These are phyloP conservation scores for Schwanniomyces yamadae DNA, from an alignment of 805 yeast species.

Conservation along the genomic window DNA sequence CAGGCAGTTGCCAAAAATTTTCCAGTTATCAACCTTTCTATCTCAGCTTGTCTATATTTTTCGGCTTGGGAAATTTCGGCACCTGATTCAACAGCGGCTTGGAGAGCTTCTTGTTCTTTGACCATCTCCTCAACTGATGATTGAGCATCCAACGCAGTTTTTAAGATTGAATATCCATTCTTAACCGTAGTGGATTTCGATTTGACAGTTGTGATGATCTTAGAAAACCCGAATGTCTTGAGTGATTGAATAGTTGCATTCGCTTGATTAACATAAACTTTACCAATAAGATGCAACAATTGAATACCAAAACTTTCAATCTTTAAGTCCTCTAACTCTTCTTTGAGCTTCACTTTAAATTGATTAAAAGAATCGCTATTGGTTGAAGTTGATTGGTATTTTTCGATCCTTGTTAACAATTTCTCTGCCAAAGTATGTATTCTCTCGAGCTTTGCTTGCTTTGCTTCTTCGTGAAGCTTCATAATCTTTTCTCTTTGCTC, in stretches of 20 bases:
- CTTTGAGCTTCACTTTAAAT: constrained; percentile 50
- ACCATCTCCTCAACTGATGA: constrained; percentile 64
- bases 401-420: constrained; percentile 48
- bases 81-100: constrained; percentile 25
- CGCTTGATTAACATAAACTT: constrained; percentile 73
- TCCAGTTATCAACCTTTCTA: constrained; percentile 81
- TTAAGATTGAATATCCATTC: constrained; percentile 78
- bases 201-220: constrained; percentile 75
- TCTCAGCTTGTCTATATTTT: constrained; percentile 50
- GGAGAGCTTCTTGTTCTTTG: constrained; percentile 58
- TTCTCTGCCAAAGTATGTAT: constrained; percentile 50
- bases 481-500: constrained; percentile 49
- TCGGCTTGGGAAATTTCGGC: constrained; percentile 37
- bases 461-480: constrained; percentile 54
- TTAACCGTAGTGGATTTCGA: constrained; percentile 82
- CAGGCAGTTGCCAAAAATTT: constrained; percentile 92
- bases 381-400: constrained; percentile 56
- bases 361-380: constrained; percentile 60
- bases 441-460: constrained; percentile 48
- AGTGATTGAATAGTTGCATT: constrained; percentile 69
- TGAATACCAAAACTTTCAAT: constrained; percentile 95
- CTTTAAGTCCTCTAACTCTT: constrained; percentile 77
- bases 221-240: constrained; percentile 83
- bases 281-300: constrained; percentile 79
- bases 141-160: constrained; percentile 88